Evolutionary conservation across 2,329 filamentous ascomycete species (phyloP), one percentile per base, ranked within the genome.

Genomic region (Tolypocladium inflatum): DNA sequence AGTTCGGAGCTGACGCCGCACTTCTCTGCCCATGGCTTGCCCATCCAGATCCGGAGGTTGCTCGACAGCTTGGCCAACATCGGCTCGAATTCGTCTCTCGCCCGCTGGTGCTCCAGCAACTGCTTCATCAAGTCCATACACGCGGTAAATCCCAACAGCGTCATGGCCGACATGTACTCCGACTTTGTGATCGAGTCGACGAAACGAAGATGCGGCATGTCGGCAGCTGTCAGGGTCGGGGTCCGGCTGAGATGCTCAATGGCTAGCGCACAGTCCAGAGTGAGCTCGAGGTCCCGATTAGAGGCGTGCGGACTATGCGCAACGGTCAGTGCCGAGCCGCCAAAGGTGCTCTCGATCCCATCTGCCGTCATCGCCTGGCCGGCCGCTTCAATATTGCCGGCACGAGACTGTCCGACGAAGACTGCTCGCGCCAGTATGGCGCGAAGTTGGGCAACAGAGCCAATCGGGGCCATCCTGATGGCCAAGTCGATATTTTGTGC

Each of bases 391-490:
- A 87, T 86, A 63, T 80, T 81, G 43, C 74, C 71, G 45, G 78
- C 80, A 48, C 82, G 80, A 58, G 78, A 78, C 63, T 81, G 76
- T 33, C 81, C 73, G 33, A 79, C 70, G 19, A 87, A 71, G 21
- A 86, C 74, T 4, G 84, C 83, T 26, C 80, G 80, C 3, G 84
- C 80, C 38, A 86, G 77, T 2, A 85, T 73, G 26, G 82, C 83
- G 39, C 83, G 82, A 19, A 81, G 74, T 60, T 84, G 83, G 19
- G 89, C 87, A 26, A 84, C 83, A 1, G 91, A 96, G 15, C 88
- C 89, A 42, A 88, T 84, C 1, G 93, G 93, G 0, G 92, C 90
- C 9, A 85, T 82, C 59, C 82, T 81, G 61, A 90, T 78, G 2
- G 92, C 90, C 39, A 90, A 78, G 1, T 84, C 79, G 38, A 96